Conservation (phyloP, 768 basidiomycete genomes). For the Boletus insuetus region DNA sequence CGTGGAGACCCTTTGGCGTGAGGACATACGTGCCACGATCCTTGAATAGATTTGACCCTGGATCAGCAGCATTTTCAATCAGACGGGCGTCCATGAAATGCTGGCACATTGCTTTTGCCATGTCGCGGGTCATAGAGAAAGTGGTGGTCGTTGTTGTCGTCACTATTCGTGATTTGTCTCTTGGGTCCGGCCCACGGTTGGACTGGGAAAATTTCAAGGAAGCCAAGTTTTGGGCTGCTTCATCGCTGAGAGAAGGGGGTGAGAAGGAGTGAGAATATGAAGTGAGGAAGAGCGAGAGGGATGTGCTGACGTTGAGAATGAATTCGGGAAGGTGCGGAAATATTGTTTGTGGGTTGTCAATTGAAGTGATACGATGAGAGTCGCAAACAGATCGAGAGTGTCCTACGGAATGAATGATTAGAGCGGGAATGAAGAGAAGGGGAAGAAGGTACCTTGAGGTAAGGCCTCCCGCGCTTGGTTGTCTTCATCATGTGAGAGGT, state of each 20-base stretch:
- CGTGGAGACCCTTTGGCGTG: constrained; percentile 97
- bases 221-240: constrained; percentile 89
- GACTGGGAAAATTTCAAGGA: constrained; percentile 99
- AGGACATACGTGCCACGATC: constrained; percentile 95
- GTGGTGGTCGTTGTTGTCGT: constrained; percentile 99
- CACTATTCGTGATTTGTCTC: constrained; percentile 95
- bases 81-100: constrained; percentile 99
- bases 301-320: constrained; percentile 85
- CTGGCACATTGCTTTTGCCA: constrained; percentile 99
- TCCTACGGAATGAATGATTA: constrained; percentile 52
- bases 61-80: constrained; percentile 95
- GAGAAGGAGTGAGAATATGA: constrained; percentile 7
- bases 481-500: constrained; percentile 99
- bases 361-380: constrained; percentile 90
- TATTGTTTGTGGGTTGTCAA: constrained; percentile 90
- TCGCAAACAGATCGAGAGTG: constrained; percentile 96
- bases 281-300: neutral
- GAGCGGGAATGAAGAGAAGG: constrained; percentile 6
- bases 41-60: constrained; percentile 87
- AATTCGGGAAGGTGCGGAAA: constrained; percentile 92
- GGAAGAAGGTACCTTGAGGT: constrained; percentile 66
- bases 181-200: constrained; percentile 96
- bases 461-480: constrained; percentile 92
- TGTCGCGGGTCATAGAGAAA: constrained; percentile 99
- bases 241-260: constrained; percentile 62